Evolutionary conservation across 139 green algal species (phyloP).

Genomic region (Limnomonas spitsbergensis): DNA sequence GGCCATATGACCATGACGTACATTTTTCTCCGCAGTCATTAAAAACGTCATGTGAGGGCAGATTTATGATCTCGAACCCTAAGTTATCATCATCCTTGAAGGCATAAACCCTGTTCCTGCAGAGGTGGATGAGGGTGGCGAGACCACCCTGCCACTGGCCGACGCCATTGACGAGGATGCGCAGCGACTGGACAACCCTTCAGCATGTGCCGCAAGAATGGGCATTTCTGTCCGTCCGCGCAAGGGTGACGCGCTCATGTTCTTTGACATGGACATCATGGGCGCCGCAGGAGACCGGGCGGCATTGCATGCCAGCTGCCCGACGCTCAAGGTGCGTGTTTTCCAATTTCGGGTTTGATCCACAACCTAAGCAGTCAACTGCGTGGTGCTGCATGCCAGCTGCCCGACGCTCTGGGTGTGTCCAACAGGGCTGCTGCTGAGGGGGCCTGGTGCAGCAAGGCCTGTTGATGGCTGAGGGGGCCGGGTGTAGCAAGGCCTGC

Average conservation of each 20-base stretch:
- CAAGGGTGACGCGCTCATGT: slow-evolving; percentile 59
- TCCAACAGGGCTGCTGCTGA: too few relatives aligned
- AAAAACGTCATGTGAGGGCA: too few relatives aligned
- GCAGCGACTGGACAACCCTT: slow-evolving; percentile 40
- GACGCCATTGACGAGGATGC: slow-evolving; percentile 41
- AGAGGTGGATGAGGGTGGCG: slow-evolving; percentile 63
- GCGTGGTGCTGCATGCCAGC: slow-evolving; percentile 47
- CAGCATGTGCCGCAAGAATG: slow-evolving; percentile 26
- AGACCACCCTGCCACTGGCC: slow-evolving; percentile 63
- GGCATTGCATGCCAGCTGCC: slow-evolving; percentile 52
- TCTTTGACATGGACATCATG: slow-evolving; percentile 58
- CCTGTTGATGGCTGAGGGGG: too few relatives aligned
- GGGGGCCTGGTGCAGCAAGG: too few relatives aligned
- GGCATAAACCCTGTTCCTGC: too few relatives aligned
- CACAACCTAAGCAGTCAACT: too few relatives aligned
- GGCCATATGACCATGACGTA: too few relatives aligned
- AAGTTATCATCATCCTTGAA: too few relatives aligned
- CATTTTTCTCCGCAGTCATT: too few relatives aligned
- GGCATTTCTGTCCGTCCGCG: slow-evolving; percentile 32
- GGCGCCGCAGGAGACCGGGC: slow-evolving; percentile 38
- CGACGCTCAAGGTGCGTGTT: slow-evolving; percentile 34
- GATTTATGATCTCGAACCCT: too few relatives aligned
- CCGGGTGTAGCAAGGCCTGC: too few relatives aligned
- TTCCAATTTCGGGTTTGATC: too few relatives aligned
- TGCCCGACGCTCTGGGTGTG: slow-evolving; percentile 44